These are phyloP conservation scores for Irpex lacteus DNA, from an alignment of 1,284 basidiomycete genomes.

Conservation along the genomic window DNA sequence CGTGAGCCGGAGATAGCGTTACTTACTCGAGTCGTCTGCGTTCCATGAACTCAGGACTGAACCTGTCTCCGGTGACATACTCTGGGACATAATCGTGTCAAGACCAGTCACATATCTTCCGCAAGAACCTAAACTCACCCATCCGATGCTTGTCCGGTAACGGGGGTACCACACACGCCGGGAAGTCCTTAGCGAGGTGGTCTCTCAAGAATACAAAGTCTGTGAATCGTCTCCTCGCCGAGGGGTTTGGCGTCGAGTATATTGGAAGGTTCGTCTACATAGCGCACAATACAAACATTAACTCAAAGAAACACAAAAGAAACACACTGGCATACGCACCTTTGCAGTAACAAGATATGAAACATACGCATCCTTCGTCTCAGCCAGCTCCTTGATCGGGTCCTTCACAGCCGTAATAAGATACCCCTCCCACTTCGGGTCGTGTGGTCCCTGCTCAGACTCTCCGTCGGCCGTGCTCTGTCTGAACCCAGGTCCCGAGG, in stretches of 20 bases:
- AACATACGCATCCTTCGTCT: constrained; percentile 95
- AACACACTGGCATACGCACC: constrained; percentile 43
- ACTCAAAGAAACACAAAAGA: too few species aligned
- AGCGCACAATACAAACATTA: constrained; percentile 2
- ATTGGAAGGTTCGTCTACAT: constrained; percentile 75
- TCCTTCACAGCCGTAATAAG: constrained; percentile 86
- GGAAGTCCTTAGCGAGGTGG: constrained; percentile 88
- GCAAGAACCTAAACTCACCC: constrained; percentile 51
- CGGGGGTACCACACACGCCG: constrained; percentile 94
- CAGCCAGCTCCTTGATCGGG: constrained; percentile 92
- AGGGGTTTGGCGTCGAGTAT: constrained; percentile 73
- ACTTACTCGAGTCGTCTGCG: constrained; percentile 85
- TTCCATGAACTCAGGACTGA: constrained; percentile 96
- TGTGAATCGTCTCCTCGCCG: constrained; percentile 86
- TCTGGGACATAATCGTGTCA: constrained; percentile 44
- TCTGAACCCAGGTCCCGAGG: constrained; percentile 70
- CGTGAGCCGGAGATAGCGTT: constrained; percentile 3
- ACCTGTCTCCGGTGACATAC: constrained; percentile 96
- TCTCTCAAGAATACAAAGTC: constrained; percentile 96
- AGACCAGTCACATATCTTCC: neutral
- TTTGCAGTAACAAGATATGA: constrained; percentile 91
- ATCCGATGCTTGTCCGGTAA: constrained; percentile 96
- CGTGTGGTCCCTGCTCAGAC: constrained; percentile 59
- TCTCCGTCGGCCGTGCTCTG: constrained; percentile 68
- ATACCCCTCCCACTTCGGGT: constrained; percentile 89